Evolutionary conservation across 352 stramenopile genomes (phyloP).

Genomic region (Phytophthora agathidicida): DNA sequence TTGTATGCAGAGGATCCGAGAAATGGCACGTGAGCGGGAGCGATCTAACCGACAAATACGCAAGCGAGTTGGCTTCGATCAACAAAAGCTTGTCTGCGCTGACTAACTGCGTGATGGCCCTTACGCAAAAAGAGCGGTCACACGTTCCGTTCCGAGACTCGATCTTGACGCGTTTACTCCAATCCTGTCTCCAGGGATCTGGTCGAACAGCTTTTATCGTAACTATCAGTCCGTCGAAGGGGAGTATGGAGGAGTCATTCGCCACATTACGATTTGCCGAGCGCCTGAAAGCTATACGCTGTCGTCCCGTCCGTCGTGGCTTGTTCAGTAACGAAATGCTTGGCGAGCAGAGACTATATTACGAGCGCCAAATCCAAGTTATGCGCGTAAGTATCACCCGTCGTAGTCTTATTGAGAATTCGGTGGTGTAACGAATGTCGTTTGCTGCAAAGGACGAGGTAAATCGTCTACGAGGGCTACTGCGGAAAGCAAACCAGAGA

Average conservation of each 20-base stretch:
- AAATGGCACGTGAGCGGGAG: conserved; percentile 70
- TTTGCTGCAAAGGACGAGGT: conserved; percentile 51
- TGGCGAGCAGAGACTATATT: conserved; percentile 63
- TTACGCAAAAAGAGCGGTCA: conserved; percentile 60
- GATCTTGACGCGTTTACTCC: conserved; percentile 68
- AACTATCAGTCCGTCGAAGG: conserved; percentile 60
- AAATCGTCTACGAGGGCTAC: conserved; percentile 49
- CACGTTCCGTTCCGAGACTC: conserved; percentile 76
- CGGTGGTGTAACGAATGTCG: not conserved
- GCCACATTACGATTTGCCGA: conserved; percentile 77
- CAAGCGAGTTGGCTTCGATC: conserved; percentile 63
- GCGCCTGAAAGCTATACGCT: conserved; percentile 62
- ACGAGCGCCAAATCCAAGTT: conserved; percentile 71
- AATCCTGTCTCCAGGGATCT: conserved; percentile 63
- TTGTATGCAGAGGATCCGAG: conserved; percentile 55
- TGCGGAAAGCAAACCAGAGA: conserved; percentile 43
- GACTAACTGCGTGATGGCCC: conserved; percentile 77
- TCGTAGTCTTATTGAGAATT: not conserved
- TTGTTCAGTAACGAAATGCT: conserved; percentile 56
- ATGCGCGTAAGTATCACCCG: conserved; percentile 53
- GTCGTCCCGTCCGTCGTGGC: conserved; percentile 54
- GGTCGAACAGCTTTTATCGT: conserved; percentile 69
- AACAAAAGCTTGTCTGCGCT: conserved; percentile 81
- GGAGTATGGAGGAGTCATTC: conserved; percentile 70
- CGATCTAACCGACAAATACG: conserved; percentile 65